Base-by-base conservation (phyloP, 768 basidiomycete genomes). In the Lentinus tigrinus region DNA sequence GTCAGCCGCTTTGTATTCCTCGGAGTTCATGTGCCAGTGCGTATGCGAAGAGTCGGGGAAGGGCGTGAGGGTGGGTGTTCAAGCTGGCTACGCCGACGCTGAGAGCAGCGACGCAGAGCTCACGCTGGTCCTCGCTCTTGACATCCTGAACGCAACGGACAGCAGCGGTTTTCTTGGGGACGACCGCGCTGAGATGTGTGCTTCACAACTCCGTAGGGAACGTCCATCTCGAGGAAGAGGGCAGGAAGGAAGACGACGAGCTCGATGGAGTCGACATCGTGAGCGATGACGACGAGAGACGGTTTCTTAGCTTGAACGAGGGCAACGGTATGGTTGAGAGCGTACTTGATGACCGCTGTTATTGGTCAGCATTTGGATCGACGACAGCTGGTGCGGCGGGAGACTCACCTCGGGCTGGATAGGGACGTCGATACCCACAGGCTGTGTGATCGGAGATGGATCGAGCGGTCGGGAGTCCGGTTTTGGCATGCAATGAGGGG, bases 181-280 rank as follows among this genome's bases (percentile, higher is more conserved):
- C 93, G 61, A 98, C 94, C 8, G 95, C 93, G 67, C 96, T 96
- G 69, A 98, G 92, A 73, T 96, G 92, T 98, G 78, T 91, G 90
- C 81, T 98, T 98, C 67, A 96, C 95, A 65, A 99, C 97, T 63
- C 95, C 93, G 78, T 98, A 98, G 38, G 95, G 95, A 36, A 98
- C 91, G 74, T 95, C 95, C 95, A 98, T 98, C 87, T 98, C 98
- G 77, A 94, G 89, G 81, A 96, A 98, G 60, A 98, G 88, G 54
- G 96, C 95, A 56, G 96, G 96, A 59, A 98, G 83, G 88, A 93
- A 98, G 77, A 99, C 85, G 64, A 99, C 96, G 68, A 99, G 89
- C 79, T 99, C 96, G 63, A 98, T 97, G 43, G 96, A 96, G 82
- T 99, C 96, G 60, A 99, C 96, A 73, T 98, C 95, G 73, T 98